A percentile compares a stretch with the other conserved stretches of the same genome.
Conservation (phyloP, 1,139 yeast genomes). For the Nematodospora anomalae region DNA sequence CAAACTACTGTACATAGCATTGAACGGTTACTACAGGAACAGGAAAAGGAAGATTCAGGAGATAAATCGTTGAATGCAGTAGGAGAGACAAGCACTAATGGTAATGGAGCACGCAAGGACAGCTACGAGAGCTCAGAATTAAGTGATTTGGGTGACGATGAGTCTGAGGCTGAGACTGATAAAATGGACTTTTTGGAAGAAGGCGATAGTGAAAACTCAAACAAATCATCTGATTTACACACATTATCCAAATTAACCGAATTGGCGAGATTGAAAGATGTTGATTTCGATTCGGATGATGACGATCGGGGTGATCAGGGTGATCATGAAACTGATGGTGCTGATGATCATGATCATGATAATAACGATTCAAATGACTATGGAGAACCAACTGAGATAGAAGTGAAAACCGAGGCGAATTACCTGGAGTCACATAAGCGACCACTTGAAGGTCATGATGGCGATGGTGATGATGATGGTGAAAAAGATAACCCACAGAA, state of each 20-base stretch:
- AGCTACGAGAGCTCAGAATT: slow-evolving; percentile 46
- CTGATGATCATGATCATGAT: slow-evolving; percentile 24
- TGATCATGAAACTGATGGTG: no score
- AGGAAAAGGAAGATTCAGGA: slow-evolving; percentile 3
- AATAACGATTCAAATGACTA: slow-evolving; percentile 4
- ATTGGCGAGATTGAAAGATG: slow-evolving; percentile 42
- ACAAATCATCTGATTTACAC: slow-evolving; percentile 36
- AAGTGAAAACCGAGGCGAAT: slow-evolving; percentile 11
- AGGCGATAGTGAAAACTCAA: slow-evolving; percentile 13
- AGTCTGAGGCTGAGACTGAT: slow-evolving; percentile 81
- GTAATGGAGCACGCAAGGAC: slow-evolving; percentile 15
- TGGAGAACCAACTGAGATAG: slow-evolving; percentile 4
- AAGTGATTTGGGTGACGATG: slow-evolving; percentile 62
- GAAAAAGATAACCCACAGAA: slow-evolving; percentile 3
- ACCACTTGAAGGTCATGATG: slow-evolving; percentile 2
- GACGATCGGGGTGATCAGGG: no score
- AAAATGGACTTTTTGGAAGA: slow-evolving; percentile 60
- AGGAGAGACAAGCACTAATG: not conserved
- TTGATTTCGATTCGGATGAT: slow-evolving; percentile 27
- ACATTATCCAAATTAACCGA: slow-evolving; percentile 43
- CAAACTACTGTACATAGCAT: slow-evolving; percentile 5
- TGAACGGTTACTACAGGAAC: slow-evolving; percentile 5
- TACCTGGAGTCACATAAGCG: slow-evolving; percentile 1
- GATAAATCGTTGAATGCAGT: not conserved
- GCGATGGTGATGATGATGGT: slow-evolving; percentile 6